phyloP scores from a whole-genome alignment of 1,139 yeast genomes.

The Yamadazyma diospyri region DNA sequence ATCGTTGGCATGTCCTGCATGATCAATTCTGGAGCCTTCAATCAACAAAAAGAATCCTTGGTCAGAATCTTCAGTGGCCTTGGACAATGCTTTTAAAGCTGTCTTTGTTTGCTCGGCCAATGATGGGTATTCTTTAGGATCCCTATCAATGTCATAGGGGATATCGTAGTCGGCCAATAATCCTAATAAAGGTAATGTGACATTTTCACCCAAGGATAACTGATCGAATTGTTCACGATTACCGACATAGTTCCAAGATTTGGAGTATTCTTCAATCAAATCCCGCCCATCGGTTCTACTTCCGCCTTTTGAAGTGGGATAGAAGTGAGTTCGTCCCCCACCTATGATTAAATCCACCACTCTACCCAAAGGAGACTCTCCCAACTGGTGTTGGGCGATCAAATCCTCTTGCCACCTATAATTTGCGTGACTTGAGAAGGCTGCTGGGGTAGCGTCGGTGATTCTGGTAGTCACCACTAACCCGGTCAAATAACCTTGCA shows the following conservation, averaged over 20 bases:
- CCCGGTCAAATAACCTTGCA: constrained; percentile 75
- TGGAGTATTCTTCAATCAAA: constrained; percentile 56
- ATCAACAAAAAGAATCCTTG: constrained; percentile 77
- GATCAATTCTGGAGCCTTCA: constrained; percentile 89
- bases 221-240: constrained; percentile 54
- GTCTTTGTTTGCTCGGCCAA: constrained; percentile 69
- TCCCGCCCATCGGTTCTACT: constrained; percentile 66
- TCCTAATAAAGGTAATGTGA: constrained; percentile 66
- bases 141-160: constrained; percentile 78
- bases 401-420: constrained; percentile 72
- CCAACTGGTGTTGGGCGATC: constrained; percentile 83
- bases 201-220: constrained; percentile 53
- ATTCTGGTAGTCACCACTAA: constrained; percentile 84
- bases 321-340: constrained; percentile 82
- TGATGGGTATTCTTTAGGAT: constrained; percentile 57
- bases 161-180: constrained; percentile 68
- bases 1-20: constrained; percentile 87
- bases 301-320: constrained; percentile 49
- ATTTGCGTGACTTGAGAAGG: constrained; percentile 75
- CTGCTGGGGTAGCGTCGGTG: constrained; percentile 78
- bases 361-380: constrained; percentile 71
- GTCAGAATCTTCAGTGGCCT: constrained; percentile 65
- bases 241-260: constrained; percentile 61
- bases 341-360: constrained; percentile 82
- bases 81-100: constrained; percentile 61